Percentiles rank a stretch among this genome's conserved stretches.
Conservation (phyloP, 148 eudicot species). For the Linanthus parryae region DNA sequence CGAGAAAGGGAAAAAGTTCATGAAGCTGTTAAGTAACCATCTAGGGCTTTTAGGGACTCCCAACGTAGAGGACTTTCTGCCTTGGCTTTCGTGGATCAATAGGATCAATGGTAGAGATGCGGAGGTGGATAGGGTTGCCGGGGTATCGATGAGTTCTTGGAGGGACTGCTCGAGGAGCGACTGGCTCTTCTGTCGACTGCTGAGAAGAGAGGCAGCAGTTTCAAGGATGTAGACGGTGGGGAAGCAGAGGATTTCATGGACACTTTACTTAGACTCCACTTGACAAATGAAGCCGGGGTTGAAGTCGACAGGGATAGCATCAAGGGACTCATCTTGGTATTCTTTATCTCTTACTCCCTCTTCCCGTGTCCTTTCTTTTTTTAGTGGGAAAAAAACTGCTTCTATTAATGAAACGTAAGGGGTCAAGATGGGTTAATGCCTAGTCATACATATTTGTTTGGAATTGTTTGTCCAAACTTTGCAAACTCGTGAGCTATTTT, state of each 20-base stretch:
- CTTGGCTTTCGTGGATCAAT: slow-evolving; percentile 57
- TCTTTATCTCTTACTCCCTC: no score
- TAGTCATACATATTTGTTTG: no score
- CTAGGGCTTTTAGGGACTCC: slow-evolving; percentile 29
- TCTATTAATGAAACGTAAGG: not conserved
- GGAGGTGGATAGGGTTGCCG: slow-evolving; percentile 31
- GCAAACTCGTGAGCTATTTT: no score
- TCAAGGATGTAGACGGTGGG: slow-evolving; percentile 1
- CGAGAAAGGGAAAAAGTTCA: slow-evolving; percentile 27
- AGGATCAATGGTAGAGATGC: slow-evolving; percentile 39
- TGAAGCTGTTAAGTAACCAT: slow-evolving; percentile 24
- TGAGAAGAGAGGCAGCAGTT: slow-evolving; percentile 5
- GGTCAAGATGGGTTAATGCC: not conserved
- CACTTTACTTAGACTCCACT: slow-evolving; percentile 30
- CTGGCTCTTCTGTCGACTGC: not conserved
- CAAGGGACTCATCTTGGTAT: slow-evolving; percentile 31
- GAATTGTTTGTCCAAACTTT: no score
- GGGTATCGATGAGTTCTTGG: slow-evolving; percentile 15
- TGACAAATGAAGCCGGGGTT: slow-evolving; percentile 17
- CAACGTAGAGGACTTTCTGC: slow-evolving; percentile 34
- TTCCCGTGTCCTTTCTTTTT: not conserved
- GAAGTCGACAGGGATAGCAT: slow-evolving; percentile 30
- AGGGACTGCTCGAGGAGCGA: slow-evolving; percentile 12
- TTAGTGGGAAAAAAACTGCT: not conserved
- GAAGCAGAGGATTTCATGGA: slow-evolving; percentile 36